A percentile compares a stretch with the other conserved stretches of the same genome.
Conservation (phyloP, 2,329 filamentous ascomycete genomes). For the Lasiodiplodia sp. region DNA sequence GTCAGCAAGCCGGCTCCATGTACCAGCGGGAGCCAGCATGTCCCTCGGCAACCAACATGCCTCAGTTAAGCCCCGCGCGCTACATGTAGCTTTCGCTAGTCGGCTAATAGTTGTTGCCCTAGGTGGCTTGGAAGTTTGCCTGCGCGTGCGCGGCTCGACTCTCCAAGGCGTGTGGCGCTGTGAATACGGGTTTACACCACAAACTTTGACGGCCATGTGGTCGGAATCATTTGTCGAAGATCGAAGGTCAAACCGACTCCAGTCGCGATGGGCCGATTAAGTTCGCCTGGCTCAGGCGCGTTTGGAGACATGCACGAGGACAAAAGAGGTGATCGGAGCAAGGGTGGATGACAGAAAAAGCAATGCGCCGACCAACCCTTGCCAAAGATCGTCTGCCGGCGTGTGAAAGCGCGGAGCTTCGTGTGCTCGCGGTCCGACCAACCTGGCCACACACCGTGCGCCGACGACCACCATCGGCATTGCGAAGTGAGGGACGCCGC, state of each 20-base stretch:
- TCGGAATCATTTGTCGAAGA: constrained; percentile 10
- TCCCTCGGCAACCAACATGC: background rate
- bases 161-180: too few species aligned
- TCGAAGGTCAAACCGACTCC: background rate
- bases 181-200: background rate
- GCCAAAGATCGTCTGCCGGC: constrained; percentile 16
- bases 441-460: constrained; percentile 18
- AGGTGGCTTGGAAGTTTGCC: constrained; percentile 1
- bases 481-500: constrained; percentile 13
- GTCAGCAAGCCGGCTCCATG: background rate
- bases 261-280: constrained; percentile 2
- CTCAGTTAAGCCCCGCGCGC: background rate
- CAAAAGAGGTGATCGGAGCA: constrained; percentile 22
- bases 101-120: constrained; percentile 1
- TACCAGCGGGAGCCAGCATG: background rate
- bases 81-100: constrained; percentile 7
- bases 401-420: constrained; percentile 15
- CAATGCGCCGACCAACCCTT: constrained; percentile 8
- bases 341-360: constrained; percentile 17
- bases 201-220: background rate
- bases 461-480: background rate
- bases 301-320: background rate
- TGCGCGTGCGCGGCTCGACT: too few species aligned
- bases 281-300: constrained; percentile 16
- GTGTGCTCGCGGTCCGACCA: constrained; percentile 10